Percentiles rank a stretch among this genome's conserved stretches.
Conservation (phyloP, 495 filamentous ascomycete species). For the Lophiostoma macrostomum region DNA sequence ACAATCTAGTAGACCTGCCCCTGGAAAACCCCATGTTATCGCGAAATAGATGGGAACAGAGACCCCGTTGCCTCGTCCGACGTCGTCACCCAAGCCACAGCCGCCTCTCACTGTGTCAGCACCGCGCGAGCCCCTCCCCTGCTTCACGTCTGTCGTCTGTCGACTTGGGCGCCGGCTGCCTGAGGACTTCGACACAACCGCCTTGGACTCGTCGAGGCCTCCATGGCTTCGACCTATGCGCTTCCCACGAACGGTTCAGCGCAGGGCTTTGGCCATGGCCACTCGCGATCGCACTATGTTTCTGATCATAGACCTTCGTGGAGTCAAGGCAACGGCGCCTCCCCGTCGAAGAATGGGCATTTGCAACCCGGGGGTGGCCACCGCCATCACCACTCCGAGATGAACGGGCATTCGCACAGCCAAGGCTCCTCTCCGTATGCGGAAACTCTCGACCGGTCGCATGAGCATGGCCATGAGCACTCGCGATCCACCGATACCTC, state of each 20-base stretch:
- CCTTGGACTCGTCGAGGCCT: not conserved
- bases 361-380: constrained; percentile 4
- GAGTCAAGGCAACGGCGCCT: constrained; percentile 18
- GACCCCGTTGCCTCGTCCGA: not conserved
- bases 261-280: constrained; percentile 25
- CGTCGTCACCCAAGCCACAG: not conserved
- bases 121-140: not conserved
- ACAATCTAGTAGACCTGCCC: constrained; percentile 12
- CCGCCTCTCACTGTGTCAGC: not conserved
- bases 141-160: not conserved
- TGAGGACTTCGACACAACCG: not conserved
- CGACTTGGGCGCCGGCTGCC: constrained; percentile 19
- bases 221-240: constrained; percentile 39
- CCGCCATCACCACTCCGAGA: constrained; percentile 17
- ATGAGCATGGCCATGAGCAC: constrained; percentile 42
- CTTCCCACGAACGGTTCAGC: constrained; percentile 29
- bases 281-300: constrained; percentile 25
- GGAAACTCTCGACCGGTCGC: not conserved
- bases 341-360: constrained; percentile 5
- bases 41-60: constrained; percentile 2
- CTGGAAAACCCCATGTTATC: constrained; percentile 9
- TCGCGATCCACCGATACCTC: constrained; percentile 30
- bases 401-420: constrained; percentile 15
- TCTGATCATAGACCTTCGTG: constrained; percentile 18
- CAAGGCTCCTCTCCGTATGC: constrained; percentile 9